Evolutionary conservation across 306 rosid species (phyloP).

Genomic region (Lathyrus oleraceus): DNA sequence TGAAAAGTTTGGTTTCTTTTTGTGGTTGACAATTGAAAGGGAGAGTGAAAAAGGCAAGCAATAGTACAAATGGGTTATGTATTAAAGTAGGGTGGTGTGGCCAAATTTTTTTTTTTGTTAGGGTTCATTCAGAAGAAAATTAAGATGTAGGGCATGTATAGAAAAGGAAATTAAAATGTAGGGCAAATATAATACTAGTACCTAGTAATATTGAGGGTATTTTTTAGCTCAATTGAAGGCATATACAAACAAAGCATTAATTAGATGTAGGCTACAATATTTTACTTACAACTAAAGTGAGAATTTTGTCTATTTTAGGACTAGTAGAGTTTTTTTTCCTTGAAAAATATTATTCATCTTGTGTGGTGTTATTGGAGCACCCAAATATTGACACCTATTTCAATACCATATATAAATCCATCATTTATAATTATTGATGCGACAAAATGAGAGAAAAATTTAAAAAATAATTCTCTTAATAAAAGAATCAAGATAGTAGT

Average conservation of each 20-base stretch:
- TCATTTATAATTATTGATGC: too few species aligned
- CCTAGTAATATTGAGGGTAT: neutral
- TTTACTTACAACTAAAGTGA: neutral
- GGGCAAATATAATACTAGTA: neutral
- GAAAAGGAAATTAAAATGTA: neutral
- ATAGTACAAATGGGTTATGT: constrained; percentile 22
- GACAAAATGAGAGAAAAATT: too few species aligned
- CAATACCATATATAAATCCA: too few species aligned
- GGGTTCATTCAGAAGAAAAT: too few species aligned
- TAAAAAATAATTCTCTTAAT: too few species aligned
- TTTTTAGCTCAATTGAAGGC: neutral
- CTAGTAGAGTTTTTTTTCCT: neutral
- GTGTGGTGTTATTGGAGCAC: neutral
- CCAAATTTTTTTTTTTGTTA: too few species aligned
- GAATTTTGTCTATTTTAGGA: neutral
- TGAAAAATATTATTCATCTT: neutral
- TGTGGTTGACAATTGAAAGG: constrained; percentile 23
- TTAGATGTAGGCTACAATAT: constrained; percentile 1
- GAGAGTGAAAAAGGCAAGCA: constrained; percentile 38
- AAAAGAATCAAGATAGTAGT: too few species aligned
- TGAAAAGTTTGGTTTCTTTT: constrained; percentile 30
- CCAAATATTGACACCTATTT: too few species aligned
- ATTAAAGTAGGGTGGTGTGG: neutral
- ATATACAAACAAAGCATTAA: neutral
- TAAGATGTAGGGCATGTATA: neutral